Evolutionary conservation across 2,329 filamentous ascomycete genomes (phyloP).

Genomic region (Talaromyces marneffei): DNA sequence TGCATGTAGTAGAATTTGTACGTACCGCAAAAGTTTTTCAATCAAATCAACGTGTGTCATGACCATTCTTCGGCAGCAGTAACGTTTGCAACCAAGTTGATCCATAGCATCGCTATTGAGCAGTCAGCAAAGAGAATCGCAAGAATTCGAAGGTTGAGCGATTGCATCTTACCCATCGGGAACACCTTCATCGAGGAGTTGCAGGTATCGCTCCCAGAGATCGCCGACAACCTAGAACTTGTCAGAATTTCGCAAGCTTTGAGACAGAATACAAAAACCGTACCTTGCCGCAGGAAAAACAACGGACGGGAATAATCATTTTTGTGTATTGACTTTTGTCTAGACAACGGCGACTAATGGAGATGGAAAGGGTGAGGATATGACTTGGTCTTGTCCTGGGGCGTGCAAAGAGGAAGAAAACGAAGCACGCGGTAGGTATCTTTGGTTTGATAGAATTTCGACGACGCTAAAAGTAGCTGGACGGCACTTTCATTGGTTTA

Average conservation of each 20-base stretch:
- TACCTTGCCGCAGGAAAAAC: constrained; percentile 99
- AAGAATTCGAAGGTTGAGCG: not conserved
- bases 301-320: constrained; percentile 98
- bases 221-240: constrained; percentile 77
- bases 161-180: constrained; percentile 60
- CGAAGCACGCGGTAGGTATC: not conserved
- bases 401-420: not conserved
- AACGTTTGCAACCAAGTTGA: constrained; percentile 83
- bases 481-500: not conserved
- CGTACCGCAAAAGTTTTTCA: constrained; percentile 92
- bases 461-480: constrained; percentile 1
- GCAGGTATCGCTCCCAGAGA: constrained; percentile 93
- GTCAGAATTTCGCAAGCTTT: constrained; percentile 9
- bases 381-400: not conserved
- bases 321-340: not conserved
- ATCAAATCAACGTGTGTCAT: constrained; percentile 99
- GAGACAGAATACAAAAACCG: not conserved
- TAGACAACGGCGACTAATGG: not conserved
- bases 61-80: constrained; percentile 98
- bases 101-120: constrained; percentile 82
- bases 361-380: not conserved
- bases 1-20: not conserved
- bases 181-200: constrained; percentile 72
- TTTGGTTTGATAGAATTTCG: constrained; percentile 4
- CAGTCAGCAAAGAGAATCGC: constrained; percentile 3